Base-by-base conservation (phyloP, 1,139 yeast species). In the Kodamaea anthophila region DNA sequence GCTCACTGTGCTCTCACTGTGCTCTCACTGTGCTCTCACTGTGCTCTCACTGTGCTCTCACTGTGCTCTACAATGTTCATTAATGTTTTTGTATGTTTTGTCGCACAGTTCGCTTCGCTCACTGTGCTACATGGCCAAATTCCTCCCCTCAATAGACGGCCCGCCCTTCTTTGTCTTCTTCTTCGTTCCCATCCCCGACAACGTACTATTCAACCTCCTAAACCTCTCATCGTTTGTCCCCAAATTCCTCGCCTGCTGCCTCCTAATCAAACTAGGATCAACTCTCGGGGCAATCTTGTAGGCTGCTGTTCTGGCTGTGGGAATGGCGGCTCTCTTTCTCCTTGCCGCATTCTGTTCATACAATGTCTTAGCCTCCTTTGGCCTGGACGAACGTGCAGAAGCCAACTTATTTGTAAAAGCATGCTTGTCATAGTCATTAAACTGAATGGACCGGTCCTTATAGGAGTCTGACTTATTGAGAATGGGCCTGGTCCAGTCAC, bases 401-500 rank as follows among this genome's bases (percentile, higher is more conserved):
- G 66, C 53, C 46, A 66, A 60, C 46, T 73, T 70, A 48, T 69
- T 66, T 40, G 68, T 60, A 47, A 60, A 68, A 42, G 60, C 69
- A 41, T 62, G 65, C 41, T 80, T 76, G 53, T 84, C 83, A 58
- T 84, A 87, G 32, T 74, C 77, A 38, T 76, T 72, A 41, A 79
- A 73, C 47, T 74, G 74, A 37, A 91, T 78, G 36, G 77, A 68
- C 58, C 87, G 80, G 58, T 91, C 96, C 56, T 93, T 78, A 62
- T 88, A 91, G 43, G 91, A 86, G 56, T 91, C 97, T 2, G 94
- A 82, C 39, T 94, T 82, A 43, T 94, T 95, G 69, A 93, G 84
- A 39, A 93, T 87, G 22, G 98, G 98, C 55, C 98, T 76, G 6
- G 97, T 91, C 99, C 99, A 91, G 54, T 87, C 94, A 20, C 96